These are phyloP conservation scores for Kazachstania africana DNA, from an alignment of 805 yeast species.

Conservation along the genomic window DNA sequence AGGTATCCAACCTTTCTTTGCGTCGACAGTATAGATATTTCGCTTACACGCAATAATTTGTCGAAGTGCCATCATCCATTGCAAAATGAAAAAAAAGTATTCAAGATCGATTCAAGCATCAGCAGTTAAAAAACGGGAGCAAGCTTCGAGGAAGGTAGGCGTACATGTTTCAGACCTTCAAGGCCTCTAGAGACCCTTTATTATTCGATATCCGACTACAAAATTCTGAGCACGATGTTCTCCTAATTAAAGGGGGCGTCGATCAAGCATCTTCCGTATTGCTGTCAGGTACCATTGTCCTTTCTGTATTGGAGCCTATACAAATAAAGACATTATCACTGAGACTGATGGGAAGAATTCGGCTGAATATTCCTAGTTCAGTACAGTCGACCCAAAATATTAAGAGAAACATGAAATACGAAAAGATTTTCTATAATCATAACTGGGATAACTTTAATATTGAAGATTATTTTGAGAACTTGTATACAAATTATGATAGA, in stretches of 20 bases:
- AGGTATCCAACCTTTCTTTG: too few species aligned
- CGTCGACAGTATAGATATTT: too few species aligned
- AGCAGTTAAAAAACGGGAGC: too few species aligned
- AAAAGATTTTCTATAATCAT: slow-evolving; percentile 54
- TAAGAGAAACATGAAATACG: slow-evolving; percentile 39
- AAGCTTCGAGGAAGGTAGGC: too few species aligned
- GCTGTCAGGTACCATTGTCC: slow-evolving; percentile 65
- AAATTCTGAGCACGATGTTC: slow-evolving; percentile 54
- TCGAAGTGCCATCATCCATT: too few species aligned
- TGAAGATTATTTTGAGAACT: slow-evolving; percentile 27
- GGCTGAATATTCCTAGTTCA: slow-evolving; percentile 54
- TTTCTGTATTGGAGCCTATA: slow-evolving; percentile 68
- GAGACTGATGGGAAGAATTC: slow-evolving; percentile 52
- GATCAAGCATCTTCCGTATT: slow-evolving; percentile 68
- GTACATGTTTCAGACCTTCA: too few species aligned
- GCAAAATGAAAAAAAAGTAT: too few species aligned
- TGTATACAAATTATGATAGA: slow-evolving; percentile 16
- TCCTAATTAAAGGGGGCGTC: slow-evolving; percentile 68
- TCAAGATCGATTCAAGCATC: too few species aligned
- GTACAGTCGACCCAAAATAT: slow-evolving; percentile 22
- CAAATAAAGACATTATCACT: slow-evolving; percentile 51
- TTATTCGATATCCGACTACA: too few species aligned
- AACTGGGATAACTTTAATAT: slow-evolving; percentile 62
- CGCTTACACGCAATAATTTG: too few species aligned
- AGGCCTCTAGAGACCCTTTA: too few species aligned